Base-by-base conservation (phyloP, 768 basidiomycete species). In the Leccinellum luteum region DNA sequence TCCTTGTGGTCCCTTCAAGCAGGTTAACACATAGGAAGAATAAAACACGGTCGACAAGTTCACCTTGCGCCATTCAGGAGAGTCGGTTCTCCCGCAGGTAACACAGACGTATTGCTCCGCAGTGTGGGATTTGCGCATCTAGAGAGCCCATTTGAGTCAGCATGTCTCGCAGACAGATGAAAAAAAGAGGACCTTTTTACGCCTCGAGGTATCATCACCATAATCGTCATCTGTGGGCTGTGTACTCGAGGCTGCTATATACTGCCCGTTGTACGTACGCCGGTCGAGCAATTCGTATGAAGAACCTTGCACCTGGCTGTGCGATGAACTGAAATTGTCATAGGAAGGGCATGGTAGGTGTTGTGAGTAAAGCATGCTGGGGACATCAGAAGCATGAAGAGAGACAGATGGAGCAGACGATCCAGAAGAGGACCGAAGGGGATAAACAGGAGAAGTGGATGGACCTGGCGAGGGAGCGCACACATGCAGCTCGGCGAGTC, bases 51-150 rank as follows among this genome's bases (percentile, higher is more conserved):
- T 25, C 44, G 47, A 30, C 4, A 23, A 2, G 25, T 69, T 51
- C 52, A 81, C 92, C 81, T 94, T 95, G 65, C 96, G 83, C 96
- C 96, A 99, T 75, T 99, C 96, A 0, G 97, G 95, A 43, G 93
- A 95, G 73, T 94, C 92, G 1, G 95, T 98, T 58, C 93, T 81
- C 17, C 97, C 97, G 65, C 96, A 99, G 14, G 88, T 93, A 31
- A 91, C 81, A 67, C 94, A 98, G 12, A 95, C 92, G 68, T 93
- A 84, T 66, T 89, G 88, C 55, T 91, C 89, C 4, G 74, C 68
- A 19, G 70, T 69, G 38, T 79, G 74, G 8, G 73, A 67, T 60
- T 85, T 85, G 41, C 68, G 61, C 48, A 69, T 60, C 66, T 70
- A 44, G 55, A 30, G 6, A 6, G 12, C n/a, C 48, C 23, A 30